phyloP scores from a whole-genome alignment of 169 alveolate species.

The Toxoplasma gondii region DNA sequence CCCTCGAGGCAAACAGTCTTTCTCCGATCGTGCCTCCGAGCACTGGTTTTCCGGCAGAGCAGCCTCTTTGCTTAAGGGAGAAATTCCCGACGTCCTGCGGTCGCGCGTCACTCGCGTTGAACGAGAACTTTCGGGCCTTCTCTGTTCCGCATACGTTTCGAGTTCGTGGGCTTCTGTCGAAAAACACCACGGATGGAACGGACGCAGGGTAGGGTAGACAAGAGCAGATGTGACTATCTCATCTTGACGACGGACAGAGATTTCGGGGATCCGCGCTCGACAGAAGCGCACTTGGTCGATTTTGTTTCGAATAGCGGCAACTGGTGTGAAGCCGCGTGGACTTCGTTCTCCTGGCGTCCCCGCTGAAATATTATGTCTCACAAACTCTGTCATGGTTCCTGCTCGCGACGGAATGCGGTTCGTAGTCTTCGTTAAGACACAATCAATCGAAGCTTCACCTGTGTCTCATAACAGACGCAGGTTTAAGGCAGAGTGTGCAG shows the following conservation, averaged over 20 bases:
- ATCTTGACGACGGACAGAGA: background rate
- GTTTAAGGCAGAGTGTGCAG: too few relatives aligned
- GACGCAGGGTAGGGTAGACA: slow-evolving; percentile 11
- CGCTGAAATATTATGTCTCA: background rate
- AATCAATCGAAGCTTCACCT: too few relatives aligned
- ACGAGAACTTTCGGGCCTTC: too few relatives aligned
- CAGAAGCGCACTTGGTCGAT: slow-evolving; percentile 2
- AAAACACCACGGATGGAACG: slow-evolving; percentile 36
- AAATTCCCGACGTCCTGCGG: background rate
- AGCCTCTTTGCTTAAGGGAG: background rate
- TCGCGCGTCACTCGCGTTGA: background rate
- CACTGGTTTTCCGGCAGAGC: background rate
- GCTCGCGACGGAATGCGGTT: too few relatives aligned
- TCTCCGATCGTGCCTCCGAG: background rate
- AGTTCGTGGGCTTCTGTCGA: background rate
- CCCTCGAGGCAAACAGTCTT: background rate
- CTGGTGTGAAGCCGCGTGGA: background rate
- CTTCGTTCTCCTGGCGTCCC: background rate
- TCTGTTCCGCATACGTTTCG: background rate
- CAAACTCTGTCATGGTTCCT: background rate
- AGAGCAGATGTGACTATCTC: background rate
- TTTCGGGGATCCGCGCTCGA: background rate
- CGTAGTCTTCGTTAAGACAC: too few relatives aligned
- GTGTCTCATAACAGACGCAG: too few relatives aligned
- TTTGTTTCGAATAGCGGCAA: background rate